phyloP scores from a whole-genome alignment of 129 eudicot species.

The Flaveria bidentis region DNA sequence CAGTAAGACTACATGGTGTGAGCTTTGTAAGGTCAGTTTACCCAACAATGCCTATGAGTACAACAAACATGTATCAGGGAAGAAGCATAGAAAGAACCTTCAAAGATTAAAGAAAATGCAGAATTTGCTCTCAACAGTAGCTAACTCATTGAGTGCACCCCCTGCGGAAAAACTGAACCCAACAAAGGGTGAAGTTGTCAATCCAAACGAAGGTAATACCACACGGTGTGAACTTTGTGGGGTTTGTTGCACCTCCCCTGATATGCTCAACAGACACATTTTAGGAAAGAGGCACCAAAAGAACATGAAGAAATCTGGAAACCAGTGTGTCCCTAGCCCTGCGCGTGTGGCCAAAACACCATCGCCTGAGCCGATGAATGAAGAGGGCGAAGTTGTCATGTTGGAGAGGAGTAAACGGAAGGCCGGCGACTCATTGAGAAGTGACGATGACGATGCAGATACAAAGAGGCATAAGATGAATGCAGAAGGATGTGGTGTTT shows the following conservation, averaged over 20 bases:
- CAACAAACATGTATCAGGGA: neutral
- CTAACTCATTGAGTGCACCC: neutral
- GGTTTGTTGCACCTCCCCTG: neutral
- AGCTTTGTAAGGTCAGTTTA: conserved; percentile 10
- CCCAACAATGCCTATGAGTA: neutral
- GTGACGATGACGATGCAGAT: conserved; percentile 26
- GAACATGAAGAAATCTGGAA: neutral
- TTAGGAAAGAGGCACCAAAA: conserved; percentile 28
- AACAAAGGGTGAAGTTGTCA: conserved; percentile 13
- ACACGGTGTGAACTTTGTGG: conserved; percentile 24
- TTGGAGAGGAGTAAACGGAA: conserved; percentile 24
- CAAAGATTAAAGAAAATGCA: neutral
- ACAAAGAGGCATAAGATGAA: conserved; percentile 39
- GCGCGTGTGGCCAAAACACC: neutral
- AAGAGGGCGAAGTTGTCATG: conserved; percentile 19
- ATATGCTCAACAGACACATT: conserved; percentile 11
- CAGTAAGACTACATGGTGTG: conserved; percentile 15
- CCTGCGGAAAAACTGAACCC: neutral
- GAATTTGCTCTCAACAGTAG: neutral
- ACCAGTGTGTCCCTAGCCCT: neutral
- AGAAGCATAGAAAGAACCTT: conserved; percentile 21
- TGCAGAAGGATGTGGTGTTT: conserved; percentile 17
- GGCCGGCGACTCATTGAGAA: neutral
- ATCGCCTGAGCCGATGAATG: neutral
- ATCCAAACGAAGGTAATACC: conserved; percentile 2